Evolutionary conservation across 257 asterid species (phyloP), one percentile per base, ranked within the genome.

Genomic region (Solanum habrochaites): DNA sequence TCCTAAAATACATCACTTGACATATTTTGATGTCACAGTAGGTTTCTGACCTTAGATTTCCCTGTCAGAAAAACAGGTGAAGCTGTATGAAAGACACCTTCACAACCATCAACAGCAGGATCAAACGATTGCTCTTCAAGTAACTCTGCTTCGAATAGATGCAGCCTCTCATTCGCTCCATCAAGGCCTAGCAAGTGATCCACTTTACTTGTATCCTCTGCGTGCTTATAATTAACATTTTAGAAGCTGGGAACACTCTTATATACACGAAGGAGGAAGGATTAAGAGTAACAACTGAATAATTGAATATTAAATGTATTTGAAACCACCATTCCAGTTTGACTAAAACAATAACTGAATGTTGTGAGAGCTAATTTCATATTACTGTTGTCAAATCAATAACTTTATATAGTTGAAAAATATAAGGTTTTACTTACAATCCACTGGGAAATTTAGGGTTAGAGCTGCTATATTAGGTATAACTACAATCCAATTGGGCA

Each of bases 61-160:
- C 43, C 88, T 18, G 89, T 29, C 12, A 87, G 47, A 39, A 32
- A 60, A 86, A 93, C 93, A 1, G 96, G 96, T 4, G 98, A 91
- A 29, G 96, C 95, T 7, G 92, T 90, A 88, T 94, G 98, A 70
- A 94, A 94, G 62, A 93, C 96, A 5, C 94, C 91, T 21, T 91
- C 90, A 88, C 96, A 94, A 29, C 95, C 98, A 62, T 92, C 92
- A 74, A 94, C 87, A 0, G 89, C 73, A 40, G 91, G 47, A 86
- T 93, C 95, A 66, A 94, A 94, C 14, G 92, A 91, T 31, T 94
- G 94, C 45, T 93, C 94, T 21, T 88, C 87, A 1, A 90, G 64
- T 62, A 94, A 88, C 84, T 92, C 78, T 37, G 96, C 94, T 87
- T 91, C 91, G 49, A 86, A 91, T 81, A 93, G 64, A 40, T 87